phyloP scores from a whole-genome alignment of 768 basidiomycete species.

The Amanita subjunquillea region DNA sequence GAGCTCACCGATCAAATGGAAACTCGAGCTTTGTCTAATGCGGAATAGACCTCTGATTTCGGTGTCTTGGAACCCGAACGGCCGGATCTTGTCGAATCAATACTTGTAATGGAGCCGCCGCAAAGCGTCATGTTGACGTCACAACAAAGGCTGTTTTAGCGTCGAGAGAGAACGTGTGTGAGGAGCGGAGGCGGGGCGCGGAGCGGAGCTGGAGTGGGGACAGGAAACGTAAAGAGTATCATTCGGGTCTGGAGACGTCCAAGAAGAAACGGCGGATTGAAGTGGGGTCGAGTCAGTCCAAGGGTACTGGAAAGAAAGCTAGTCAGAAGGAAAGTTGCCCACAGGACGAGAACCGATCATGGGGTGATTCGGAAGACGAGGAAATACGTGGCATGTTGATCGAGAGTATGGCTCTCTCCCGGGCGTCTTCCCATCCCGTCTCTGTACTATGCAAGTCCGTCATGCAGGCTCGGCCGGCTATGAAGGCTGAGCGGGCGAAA shows the following conservation, averaged over 20 bases:
- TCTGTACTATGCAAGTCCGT: slow-evolving; percentile 42
- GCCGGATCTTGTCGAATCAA: neutral
- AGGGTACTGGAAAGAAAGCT: neutral
- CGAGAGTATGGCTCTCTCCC: slow-evolving; percentile 61
- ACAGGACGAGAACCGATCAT: slow-evolving; percentile 2
- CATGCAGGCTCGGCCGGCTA: slow-evolving; percentile 41
- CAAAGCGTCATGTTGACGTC: slow-evolving; percentile 7
- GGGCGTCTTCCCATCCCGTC: slow-evolving; percentile 55
- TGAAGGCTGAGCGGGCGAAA: slow-evolving; percentile 29
- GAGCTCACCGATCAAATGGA: neutral
- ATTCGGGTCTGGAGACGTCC: slow-evolving; percentile 10
- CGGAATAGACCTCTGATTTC: neutral
- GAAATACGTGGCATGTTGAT: slow-evolving; percentile 60
- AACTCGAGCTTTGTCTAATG: neutral
- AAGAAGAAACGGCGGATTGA: slow-evolving; percentile 14
- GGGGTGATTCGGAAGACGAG: slow-evolving; percentile 17
- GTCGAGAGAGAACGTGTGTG: slow-evolving; percentile 8
- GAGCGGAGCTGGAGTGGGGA: neutral
- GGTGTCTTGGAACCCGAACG: neutral
- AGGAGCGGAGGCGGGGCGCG: slow-evolving; percentile 3
- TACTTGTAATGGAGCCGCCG: neutral
- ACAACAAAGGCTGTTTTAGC: slow-evolving; percentile 3
- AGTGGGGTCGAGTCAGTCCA: neutral
- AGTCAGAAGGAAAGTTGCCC: neutral
- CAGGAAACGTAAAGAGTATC: slow-evolving; percentile 10